Percentiles rank a stretch among this genome's conserved stretches.
Conservation (phyloP, 768 basidiomycete genomes). For the Hericium rajendrae region DNA sequence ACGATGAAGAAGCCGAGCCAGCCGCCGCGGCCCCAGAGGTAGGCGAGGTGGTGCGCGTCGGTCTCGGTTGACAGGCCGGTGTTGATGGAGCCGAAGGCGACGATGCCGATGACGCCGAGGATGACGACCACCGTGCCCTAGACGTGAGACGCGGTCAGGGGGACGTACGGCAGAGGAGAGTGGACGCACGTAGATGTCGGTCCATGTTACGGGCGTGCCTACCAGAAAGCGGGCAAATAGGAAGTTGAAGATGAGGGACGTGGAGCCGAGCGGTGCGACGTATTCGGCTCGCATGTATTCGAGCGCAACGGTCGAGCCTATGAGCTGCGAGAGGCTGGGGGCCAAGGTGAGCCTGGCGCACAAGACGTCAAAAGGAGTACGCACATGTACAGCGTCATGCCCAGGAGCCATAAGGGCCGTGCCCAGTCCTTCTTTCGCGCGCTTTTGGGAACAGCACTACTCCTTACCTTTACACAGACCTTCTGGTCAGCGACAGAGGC, state of each 20-base stretch:
- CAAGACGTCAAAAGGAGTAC: constrained; percentile 17
- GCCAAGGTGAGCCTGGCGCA: constrained; percentile 1
- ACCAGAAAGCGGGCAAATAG: constrained; percentile 86
- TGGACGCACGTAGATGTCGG: constrained; percentile 65
- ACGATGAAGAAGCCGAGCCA: constrained; percentile 90
- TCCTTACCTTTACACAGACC: constrained; percentile 43
- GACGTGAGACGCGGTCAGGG: constrained; percentile 1
- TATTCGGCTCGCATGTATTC: constrained; percentile 93
- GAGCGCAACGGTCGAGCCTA: constrained; percentile 79
- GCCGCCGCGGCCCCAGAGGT: constrained; percentile 75
- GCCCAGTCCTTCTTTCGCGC: constrained; percentile 69
- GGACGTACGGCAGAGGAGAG: background rate
- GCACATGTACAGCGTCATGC: constrained; percentile 91
- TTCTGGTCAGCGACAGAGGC: background rate
- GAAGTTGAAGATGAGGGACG: constrained; percentile 93
- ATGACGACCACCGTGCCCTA: constrained; percentile 81
- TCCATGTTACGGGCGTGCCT: constrained; percentile 74
- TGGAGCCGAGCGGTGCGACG: constrained; percentile 90
- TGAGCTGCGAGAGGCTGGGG: constrained; percentile 66
- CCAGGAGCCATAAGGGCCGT: constrained; percentile 82
- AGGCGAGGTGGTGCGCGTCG: constrained; percentile 64
- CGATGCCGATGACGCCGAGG: constrained; percentile 79
- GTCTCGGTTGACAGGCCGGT: constrained; percentile 69
- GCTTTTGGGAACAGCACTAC: constrained; percentile 65
- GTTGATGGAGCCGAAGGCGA: constrained; percentile 79